Conservation (phyloP, 2,329 filamentous ascomycete genomes). For the Talaromyces sp. region DNA sequence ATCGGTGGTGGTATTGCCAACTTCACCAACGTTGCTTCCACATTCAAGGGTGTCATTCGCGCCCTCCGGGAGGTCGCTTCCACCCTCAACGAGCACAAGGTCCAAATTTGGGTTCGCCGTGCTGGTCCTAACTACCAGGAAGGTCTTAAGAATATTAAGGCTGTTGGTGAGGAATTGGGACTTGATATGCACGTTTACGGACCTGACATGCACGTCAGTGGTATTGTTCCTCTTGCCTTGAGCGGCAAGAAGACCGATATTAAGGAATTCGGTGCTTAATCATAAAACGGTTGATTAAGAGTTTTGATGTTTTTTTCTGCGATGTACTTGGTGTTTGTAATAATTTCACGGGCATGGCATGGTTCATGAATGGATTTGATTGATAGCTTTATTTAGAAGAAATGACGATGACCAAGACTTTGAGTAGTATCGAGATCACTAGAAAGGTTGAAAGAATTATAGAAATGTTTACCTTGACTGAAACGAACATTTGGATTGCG, state of each 20-base stretch:
- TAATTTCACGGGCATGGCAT: constrained; percentile 21
- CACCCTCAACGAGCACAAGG: constrained; percentile 89
- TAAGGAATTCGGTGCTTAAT: constrained; percentile 54
- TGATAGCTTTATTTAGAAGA: constrained; percentile 8
- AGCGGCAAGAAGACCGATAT: constrained; percentile 58
- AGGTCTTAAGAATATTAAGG: constrained; percentile 99
- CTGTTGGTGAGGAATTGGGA: constrained; percentile 86
- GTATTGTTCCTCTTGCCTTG: constrained; percentile 91
- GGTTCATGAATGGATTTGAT: constrained; percentile 20
- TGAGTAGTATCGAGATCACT: background rate
- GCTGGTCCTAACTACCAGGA: constrained; percentile 99
- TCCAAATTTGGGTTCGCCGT: constrained; percentile 91
- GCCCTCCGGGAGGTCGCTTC: constrained; percentile 87
- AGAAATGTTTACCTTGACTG: background rate
- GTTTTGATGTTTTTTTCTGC: constrained; percentile 8
- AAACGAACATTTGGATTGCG: background rate
- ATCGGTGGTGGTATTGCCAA: constrained; percentile 99
- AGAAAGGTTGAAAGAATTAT: background rate
- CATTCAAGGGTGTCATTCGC: constrained; percentile 99
- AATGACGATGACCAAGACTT: constrained; percentile 12
- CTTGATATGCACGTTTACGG: constrained; percentile 91
- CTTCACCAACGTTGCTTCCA: constrained; percentile 99
- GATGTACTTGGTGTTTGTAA: constrained; percentile 21
- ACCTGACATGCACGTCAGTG: constrained; percentile 82
- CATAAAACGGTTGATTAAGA: background rate